These are phyloP conservation scores for Fraxinus floribunda DNA, from an alignment of 305 asterid species.

Conservation along the genomic window DNA sequence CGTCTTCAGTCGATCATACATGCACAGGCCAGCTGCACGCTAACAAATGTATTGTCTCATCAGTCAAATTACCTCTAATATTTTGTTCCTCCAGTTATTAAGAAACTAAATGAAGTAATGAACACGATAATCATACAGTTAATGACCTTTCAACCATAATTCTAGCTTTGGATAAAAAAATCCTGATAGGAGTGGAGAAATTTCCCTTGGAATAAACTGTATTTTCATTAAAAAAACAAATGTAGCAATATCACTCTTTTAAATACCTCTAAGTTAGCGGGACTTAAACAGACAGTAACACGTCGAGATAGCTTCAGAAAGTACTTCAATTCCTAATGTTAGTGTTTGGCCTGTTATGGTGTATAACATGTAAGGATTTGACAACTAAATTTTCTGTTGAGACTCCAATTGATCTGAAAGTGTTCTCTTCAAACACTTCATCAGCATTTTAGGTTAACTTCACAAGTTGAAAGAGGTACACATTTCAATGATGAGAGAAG, in stretches of 20 bases:
- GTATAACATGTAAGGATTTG: constrained; percentile 7
- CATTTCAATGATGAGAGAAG: background rate
- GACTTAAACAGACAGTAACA: constrained; percentile 4
- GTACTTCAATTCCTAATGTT: background rate
- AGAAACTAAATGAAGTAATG: background rate
- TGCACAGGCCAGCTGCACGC: constrained; percentile 89
- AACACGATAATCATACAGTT: background rate
- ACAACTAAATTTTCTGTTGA: background rate
- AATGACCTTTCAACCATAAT: background rate
- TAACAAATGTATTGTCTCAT: constrained; percentile 31
- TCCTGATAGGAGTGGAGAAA: background rate
- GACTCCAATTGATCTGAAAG: background rate
- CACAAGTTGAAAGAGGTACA: background rate
- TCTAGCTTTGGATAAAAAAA: background rate
- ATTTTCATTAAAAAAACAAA: background rate
- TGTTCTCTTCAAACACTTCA: background rate
- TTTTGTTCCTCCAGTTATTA: background rate
- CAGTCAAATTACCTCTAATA: constrained; percentile 16
- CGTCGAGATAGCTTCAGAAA: background rate
- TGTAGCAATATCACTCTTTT: background rate
- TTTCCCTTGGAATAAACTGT: constrained; percentile 6
- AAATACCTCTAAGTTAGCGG: background rate
- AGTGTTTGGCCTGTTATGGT: background rate
- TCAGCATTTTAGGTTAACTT: background rate
- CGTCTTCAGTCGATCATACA: constrained; percentile 68